Percentiles rank a stretch among this genome's conserved stretches.
Conservation (phyloP, 805 yeast species). For the Metschnikowia sp. region DNA sequence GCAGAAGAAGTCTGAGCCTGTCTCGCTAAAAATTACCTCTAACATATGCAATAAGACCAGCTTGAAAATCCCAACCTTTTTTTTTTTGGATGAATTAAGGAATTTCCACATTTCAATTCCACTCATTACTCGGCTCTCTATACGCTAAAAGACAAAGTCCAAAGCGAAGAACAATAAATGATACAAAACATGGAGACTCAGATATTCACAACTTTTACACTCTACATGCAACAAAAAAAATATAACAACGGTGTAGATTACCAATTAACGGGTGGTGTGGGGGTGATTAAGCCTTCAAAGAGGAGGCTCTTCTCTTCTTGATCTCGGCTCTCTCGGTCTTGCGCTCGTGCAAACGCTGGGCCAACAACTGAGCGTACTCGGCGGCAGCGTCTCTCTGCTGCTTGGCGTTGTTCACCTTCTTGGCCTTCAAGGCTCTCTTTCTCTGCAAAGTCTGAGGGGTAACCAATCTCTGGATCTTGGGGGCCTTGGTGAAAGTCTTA, state of each 20-base stretch:
- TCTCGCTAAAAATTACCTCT: too few species aligned
- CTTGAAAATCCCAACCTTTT: too few species aligned
- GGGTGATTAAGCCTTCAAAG: conserved; percentile 75
- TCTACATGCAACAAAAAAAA: background rate
- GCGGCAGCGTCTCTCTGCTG: conserved; percentile 99
- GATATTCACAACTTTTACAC: background rate
- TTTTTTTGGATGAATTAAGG: too few species aligned
- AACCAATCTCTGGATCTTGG: conserved; percentile 98
- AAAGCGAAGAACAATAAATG: background rate
- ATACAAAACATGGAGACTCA: too few species aligned
- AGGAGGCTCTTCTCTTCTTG: conserved; percentile 99
- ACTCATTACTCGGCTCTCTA: too few species aligned
- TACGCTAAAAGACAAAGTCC: too few species aligned
- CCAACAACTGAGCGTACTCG: conserved; percentile 98
- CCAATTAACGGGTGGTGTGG: conserved; percentile 18
- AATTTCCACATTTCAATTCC: too few species aligned
- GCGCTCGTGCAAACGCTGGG: conserved; percentile 97
- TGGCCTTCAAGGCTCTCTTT: conserved; percentile 94
- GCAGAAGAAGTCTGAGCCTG: too few species aligned
- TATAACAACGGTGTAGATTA: conserved; percentile 19
- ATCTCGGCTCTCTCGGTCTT: conserved; percentile 98
- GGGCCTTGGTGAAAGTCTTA: conserved; percentile 98
- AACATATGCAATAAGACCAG: too few species aligned
- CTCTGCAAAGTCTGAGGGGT: conserved; percentile 99
- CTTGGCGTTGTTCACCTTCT: conserved; percentile 95